Base-by-base conservation (phyloP, 441 rosid genomes). In the Aquilaria agallochum region DNA sequence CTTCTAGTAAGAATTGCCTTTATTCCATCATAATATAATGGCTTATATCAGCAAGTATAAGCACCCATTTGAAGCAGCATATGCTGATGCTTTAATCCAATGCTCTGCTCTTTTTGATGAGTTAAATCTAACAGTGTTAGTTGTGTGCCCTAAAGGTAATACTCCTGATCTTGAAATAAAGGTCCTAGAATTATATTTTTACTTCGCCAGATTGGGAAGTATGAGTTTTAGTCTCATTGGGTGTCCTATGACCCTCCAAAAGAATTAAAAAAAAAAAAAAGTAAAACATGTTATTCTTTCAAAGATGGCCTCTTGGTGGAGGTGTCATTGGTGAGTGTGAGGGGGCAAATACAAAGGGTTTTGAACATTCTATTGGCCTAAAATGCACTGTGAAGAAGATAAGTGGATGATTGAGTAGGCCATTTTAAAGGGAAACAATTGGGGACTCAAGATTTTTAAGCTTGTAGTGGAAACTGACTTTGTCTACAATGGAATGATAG, bases 241-340 rank as follows among this genome's bases (percentile, higher is more conserved):
- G 1, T 20, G 27, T 20, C 27, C 27, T 20, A 20, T 20, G 27
- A 20, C 27, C 27, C 27, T 1, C 27, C 27, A 20, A 20, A 20
- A 20, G 1, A 20, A 0, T 20, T 20, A 20, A 20, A 20, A 20
- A 20, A 20, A 15, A 40, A 10, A 40, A 40, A 40, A 40, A 40
- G 2, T 40, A 40, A 40, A 40, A 40, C 45, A 20, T 20, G 27
- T 20, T 0, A 20, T 20, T 20, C 27, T 20, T 20, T 20, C 27
- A 20, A 20, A 49, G 71, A 71, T 57, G 27, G 27, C 60, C 63
- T 70, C 74, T 15, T 60, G 55, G 67, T 64, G 42, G 59, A 75
- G 74, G 73, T 48, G 65, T 64, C 49, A 60, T 31, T 30, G 50
- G 70, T 67, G 75, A 77, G 76, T 69, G 40, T 15, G 56, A 66